Evolutionary conservation across 768 basidiomycete genomes (phyloP), one percentile per base, ranked within the genome.

Genomic region (Lactarius sp.): DNA sequence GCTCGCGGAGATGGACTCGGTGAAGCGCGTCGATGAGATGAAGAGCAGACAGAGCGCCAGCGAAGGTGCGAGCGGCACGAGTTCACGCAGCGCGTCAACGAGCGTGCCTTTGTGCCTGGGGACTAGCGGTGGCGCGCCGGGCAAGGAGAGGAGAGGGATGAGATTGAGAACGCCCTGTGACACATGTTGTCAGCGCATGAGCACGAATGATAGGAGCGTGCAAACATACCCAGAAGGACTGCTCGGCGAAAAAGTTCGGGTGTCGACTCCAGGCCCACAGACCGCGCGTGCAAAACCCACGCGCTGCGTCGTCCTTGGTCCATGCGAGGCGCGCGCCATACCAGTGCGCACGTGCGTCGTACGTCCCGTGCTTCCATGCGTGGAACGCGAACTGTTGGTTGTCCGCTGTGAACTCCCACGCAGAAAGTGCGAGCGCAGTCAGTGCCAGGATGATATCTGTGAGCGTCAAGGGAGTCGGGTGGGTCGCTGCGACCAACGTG

Each of bases 171-270:
- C 81, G 75, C 84, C 79, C 89, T 90, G 68, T 34, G 52, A 27
- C 22, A 2, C 2, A 27, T 2, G 22, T 27, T 27, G 2, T 27
- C 22, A 27, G 22, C 22, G 22, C 2, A 27, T 27, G 2, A 2
- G 22, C 22, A 27, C 22, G 22, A 27, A 27, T 27, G 2, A 27
- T 27, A 31, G 12, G 39, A 1, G 33, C 39, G n/a, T 3, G 53
- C 31, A 46, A 1, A 58, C 31, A 54, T 66, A 90, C 88, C 88
- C 88, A 95, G 75, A 95, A 93, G 16, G 77, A 73, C 73, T 95
- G 94, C 73, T 98, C 96, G 73, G 90, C 94, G 1, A 87, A 76
- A 72, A 94, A 95, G 74, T 98, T 98, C 39, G 96, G 94, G 74
- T 98, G 96, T 16, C 96, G 79, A 2, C 84, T 85, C 79, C 86